Conservation (phyloP, 2,329 filamentous ascomycete species). For the Dryadomyces sulphureus region DNA sequence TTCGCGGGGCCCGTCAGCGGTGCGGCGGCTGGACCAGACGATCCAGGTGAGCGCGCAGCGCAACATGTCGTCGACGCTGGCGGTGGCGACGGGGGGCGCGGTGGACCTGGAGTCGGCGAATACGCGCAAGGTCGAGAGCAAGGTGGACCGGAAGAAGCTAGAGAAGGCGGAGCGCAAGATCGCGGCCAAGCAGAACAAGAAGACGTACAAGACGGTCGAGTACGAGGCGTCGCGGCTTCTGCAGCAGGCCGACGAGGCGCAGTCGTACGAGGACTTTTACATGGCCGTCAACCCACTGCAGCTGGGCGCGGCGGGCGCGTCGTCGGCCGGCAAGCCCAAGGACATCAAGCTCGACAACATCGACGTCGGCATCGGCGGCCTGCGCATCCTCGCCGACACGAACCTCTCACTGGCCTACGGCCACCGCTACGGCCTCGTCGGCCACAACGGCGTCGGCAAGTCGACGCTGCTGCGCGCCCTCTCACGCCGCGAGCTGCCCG, state of each 20-base stretch:
- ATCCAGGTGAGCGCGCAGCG: conserved; percentile 88
- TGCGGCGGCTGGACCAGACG: conserved; percentile 80
- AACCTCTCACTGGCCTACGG: conserved; percentile 82
- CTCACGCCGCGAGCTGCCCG: conserved; percentile 81
- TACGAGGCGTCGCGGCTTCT: conserved; percentile 90
- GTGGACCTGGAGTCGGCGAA: conserved; percentile 94
- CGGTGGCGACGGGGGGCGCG: conserved; percentile 57
- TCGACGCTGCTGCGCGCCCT: conserved; percentile 86
- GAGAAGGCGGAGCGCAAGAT: conserved; percentile 98
- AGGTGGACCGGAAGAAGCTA: conserved; percentile 96
- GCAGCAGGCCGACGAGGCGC: conserved; percentile 63
- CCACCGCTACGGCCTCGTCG: conserved; percentile 88
- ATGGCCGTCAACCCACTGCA: conserved; percentile 98
- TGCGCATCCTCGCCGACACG: conserved; percentile 81
- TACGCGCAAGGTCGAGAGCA: conserved; percentile 85
- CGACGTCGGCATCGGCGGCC: conserved; percentile 82
- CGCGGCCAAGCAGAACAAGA: conserved; percentile 95
- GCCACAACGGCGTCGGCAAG: conserved; percentile 98
- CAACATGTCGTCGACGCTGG: conserved; percentile 92
- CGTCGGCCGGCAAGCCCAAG: conserved; percentile 76
- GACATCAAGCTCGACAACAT: conserved; percentile 97
- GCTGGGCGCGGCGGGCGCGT: conserved; percentile 53
- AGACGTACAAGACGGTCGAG: conserved; percentile 94
- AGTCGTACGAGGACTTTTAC: conserved; percentile 98
- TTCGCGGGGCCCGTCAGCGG: conserved; percentile 51